Evolutionary conservation across 208 protist species (phyloP).

Genomic region (Acanthamoeba triangularis): DNA sequence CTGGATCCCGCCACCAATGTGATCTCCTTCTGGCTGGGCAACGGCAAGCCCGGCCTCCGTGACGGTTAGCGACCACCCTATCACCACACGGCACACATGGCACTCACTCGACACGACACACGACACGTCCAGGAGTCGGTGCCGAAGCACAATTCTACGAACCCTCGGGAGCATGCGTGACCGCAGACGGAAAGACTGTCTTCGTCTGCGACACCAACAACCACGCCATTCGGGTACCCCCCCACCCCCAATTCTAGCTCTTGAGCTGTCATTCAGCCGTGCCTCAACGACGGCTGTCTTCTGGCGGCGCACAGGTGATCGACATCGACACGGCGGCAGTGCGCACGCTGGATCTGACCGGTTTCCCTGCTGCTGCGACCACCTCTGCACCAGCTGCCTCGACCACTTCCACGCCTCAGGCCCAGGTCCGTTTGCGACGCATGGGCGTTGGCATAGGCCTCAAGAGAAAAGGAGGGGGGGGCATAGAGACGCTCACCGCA

Average conservation of each 20-base stretch:
- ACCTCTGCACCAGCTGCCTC: background rate
- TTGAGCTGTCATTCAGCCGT: background rate
- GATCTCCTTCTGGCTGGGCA: constrained; percentile 59
- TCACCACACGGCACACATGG: background rate
- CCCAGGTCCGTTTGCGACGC: background rate
- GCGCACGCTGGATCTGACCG: background rate
- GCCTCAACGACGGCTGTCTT: background rate
- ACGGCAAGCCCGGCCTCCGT: constrained; percentile 8
- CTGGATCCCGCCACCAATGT: constrained; percentile 12
- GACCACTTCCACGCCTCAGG: background rate
- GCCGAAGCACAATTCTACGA: constrained; percentile 51
- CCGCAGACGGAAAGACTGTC: background rate
- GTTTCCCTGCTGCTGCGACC: background rate
- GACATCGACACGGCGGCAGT: constrained; percentile 4
- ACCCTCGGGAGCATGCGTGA: constrained; percentile 23
- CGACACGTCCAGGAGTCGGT: background rate
- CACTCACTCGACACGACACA: background rate
- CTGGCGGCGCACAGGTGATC: background rate
- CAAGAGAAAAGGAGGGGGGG: no score
- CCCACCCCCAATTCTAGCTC: background rate
- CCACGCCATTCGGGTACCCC: constrained; percentile 2
- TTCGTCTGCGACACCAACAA: constrained; percentile 53
- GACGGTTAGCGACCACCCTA: background rate
- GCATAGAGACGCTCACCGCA: background rate
- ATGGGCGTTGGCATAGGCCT: background rate